Evolutionary conservation across 345 rosid genomes (phyloP), one percentile per base, ranked within the genome.

Genomic region (Eucalyptus virginea): DNA sequence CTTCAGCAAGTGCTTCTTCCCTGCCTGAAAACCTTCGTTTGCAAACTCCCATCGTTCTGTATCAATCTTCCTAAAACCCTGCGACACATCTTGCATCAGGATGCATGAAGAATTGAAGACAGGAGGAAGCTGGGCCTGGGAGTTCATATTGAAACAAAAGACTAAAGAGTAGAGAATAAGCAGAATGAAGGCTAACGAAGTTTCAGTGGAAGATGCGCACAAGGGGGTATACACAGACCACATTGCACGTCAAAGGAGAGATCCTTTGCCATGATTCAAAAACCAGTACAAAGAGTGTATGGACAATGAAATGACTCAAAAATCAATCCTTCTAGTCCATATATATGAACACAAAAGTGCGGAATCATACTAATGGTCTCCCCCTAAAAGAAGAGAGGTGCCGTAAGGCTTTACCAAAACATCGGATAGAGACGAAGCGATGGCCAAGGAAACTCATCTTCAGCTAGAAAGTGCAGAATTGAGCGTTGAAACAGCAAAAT

Each of bases 1-100:
- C 90, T 93, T 96, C 62, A 95, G 93, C 92, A 94, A 92, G 90
- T 94, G 94, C 88, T 88, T 94, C 90, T 95, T 92, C 87, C 95
- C 96, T 81, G 93, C 92, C 58, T 77, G 94, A 92, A 96, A 95
- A 85, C 90, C 91, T 42, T 94, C 94, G 77, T 94, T 94, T 5
- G 95, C 96, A 60, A 95, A 96, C 87, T 96, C 96, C 96, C 98
- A 95, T 89, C 91, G 91, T 52, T 95, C 95, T 1, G 92, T 88
- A 67, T 94, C 93, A 44, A 95, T 92, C 96, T 96, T 96, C 88
- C 94, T 93, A 87, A 96, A 96, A 3, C 96, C 98, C 98, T 96
- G 90, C 58, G 67, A 42, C 45, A 65, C 10, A 88, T 32, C 60
- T 56, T 49, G 23, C 26, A 86, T 37, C 65, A 86, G 23, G 87